phyloP scores from a whole-genome alignment of 2,329 filamentous ascomycete species.

The Scedosporium apiospermum region DNA sequence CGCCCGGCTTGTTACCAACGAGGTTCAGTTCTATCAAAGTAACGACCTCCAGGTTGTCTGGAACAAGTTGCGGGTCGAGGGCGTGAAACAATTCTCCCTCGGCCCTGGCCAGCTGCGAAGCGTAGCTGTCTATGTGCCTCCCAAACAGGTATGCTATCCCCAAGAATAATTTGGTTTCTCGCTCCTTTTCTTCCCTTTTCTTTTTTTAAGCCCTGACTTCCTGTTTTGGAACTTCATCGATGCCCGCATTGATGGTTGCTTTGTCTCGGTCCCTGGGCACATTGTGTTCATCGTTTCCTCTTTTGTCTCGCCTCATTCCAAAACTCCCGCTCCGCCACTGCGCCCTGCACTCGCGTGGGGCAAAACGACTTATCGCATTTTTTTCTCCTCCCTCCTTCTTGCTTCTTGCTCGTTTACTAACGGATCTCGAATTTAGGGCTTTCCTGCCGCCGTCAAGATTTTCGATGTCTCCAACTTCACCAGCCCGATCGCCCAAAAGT shows the following conservation, averaged over 20 bases:
- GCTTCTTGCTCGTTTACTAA: conserved; percentile 5
- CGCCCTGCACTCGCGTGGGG: background rate
- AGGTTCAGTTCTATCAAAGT: conserved; percentile 94
- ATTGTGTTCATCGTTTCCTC: background rate
- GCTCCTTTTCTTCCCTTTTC: background rate
- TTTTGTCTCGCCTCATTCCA: background rate
- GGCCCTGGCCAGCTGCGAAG: conserved; percentile 85
- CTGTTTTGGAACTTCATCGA: no score
- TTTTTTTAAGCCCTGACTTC: background rate
- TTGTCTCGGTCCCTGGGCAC: background rate
- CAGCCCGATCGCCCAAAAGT: conserved; percentile 85
- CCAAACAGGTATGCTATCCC: conserved; percentile 65
- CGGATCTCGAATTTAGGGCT: conserved; percentile 49
- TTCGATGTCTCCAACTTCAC: conserved; percentile 86
- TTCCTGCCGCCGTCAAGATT: conserved; percentile 88
- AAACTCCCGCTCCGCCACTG: background rate
- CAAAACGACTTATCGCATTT: no score
- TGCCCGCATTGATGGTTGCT: background rate
- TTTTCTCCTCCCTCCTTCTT: no score
- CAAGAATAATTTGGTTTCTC: background rate
- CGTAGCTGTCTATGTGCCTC: conserved; percentile 89
- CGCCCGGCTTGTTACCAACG: conserved; percentile 88
- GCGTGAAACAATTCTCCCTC: conserved; percentile 79
- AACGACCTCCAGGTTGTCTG: conserved; percentile 76
- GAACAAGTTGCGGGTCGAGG: conserved; percentile 92